phyloP scores from a whole-genome alignment of 1,284 basidiomycete genomes.

The Ustilago esculenta region DNA sequence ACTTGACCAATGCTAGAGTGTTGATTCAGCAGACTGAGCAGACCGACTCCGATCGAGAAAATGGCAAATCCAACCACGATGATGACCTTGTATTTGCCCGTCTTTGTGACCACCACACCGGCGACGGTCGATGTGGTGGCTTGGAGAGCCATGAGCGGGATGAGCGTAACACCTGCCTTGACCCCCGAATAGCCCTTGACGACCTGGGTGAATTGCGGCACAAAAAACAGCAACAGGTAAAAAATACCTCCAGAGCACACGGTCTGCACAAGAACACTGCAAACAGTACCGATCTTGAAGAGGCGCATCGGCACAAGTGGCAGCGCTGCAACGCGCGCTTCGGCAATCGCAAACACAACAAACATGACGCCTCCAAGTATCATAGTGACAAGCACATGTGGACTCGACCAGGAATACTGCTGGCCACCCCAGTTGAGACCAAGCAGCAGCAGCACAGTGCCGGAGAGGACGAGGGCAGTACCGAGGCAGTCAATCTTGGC shows the following conservation, averaged over 20 bases:
- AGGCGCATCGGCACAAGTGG: constrained; percentile 72
- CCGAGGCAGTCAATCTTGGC: constrained; percentile 46
- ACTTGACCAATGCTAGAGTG: constrained; percentile 71
- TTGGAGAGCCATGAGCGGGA: constrained; percentile 76
- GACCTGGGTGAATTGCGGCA: constrained; percentile 81
- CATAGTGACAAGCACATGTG: constrained; percentile 70
- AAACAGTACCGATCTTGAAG: constrained; percentile 77
- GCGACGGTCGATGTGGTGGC: constrained; percentile 58
- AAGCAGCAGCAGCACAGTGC: constrained; percentile 65
- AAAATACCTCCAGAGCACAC: constrained; percentile 56
- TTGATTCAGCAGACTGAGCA: constrained; percentile 74
- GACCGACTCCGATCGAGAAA: constrained; percentile 69
- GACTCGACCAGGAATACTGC: constrained; percentile 66
- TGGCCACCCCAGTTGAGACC: constrained; percentile 75
- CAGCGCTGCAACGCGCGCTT: constrained; percentile 76
- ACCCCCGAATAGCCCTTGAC: constrained; percentile 75
- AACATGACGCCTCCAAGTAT: constrained; percentile 73
- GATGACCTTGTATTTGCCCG: constrained; percentile 75
- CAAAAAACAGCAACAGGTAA: constrained; percentile 69
- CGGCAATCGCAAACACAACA: constrained; percentile 75
- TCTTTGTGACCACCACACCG: constrained; percentile 75
- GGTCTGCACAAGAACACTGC: constrained; percentile 73
- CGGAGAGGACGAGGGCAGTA: constrained; percentile 34
- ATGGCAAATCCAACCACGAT: constrained; percentile 75
- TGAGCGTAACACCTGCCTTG: constrained; percentile 74